Base-by-base conservation (phyloP, 164 flowering plant genomes). In the Protea cynaroides region DNA sequence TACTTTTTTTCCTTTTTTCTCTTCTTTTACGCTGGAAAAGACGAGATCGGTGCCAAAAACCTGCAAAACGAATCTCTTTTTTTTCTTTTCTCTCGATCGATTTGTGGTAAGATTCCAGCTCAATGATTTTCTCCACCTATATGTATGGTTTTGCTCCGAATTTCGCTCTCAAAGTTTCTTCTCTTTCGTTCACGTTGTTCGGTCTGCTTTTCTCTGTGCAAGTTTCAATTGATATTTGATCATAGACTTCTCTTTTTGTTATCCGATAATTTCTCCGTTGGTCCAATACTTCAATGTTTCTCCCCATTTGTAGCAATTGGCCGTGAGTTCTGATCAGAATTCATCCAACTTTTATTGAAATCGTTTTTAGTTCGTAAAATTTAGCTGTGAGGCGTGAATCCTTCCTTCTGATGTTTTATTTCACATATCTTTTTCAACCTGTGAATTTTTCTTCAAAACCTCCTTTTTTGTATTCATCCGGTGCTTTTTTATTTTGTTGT, bases 371-470 rank as follows among this genome's bases (percentile, higher is more conserved):
- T 25, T 44, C 38, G 13, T 22, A 46, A 23, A 15, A 15, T 44
- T 61, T 25, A n/a, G 1, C 46, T 40, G 4, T 40, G 9, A 24
- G 25, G 75, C 63, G 59, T 58, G 58, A 25, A 54, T 46, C 44
- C 23, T 59, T 65, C 50, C 75, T 54, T 82, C 85, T 81, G 80
- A 84, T 86, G 92, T 67, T 78, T 70, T 65, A 70, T 80, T 76
- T 71, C 69, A 71, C 50, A 23, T 62, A 74, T 52, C 43, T 68
- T 71, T 68, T 59, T 71, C 71, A 38, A 70, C 63, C 70, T 59
- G 61, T 29, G 19, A 77, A 77, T 54, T 83, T 72, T 24, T 58
- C 80, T 22, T 68, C 75, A 29, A 79, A 56, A 36, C 59, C 84
- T 19, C 78, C 63, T 2, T 76, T 80, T 43, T 49, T 50, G 52